A percentile compares a stretch with the other conserved stretches of the same genome.
Conservation (phyloP, 2,329 filamentous ascomycete genomes). For the Ophiostoma ulmi region DNA sequence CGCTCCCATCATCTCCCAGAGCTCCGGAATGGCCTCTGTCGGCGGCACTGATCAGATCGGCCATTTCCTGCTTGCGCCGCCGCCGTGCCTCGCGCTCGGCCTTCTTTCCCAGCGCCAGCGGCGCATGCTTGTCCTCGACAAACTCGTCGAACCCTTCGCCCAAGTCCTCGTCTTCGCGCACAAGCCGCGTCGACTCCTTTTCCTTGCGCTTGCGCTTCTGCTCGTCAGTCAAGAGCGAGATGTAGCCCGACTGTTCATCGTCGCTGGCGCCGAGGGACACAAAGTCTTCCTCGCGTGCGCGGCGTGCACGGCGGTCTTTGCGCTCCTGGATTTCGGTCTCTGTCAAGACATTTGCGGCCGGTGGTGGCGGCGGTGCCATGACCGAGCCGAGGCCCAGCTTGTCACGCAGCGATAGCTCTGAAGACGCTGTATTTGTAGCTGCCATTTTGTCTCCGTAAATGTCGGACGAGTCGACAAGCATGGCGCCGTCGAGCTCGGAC, state of each 20-base stretch:
- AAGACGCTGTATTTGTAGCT: neutral
- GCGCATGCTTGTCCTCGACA: conserved; percentile 65
- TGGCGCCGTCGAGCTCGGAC: conserved; percentile 57
- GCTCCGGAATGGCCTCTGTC: conserved; percentile 39
- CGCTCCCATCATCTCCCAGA: conserved; percentile 52
- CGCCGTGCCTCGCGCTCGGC: conserved; percentile 67
- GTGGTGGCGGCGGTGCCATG: conserved; percentile 32
- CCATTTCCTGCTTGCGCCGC: conserved; percentile 70
- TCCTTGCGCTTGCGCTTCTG: conserved; percentile 41
- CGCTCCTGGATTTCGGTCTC: conserved; percentile 84
- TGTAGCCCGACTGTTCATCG: conserved; percentile 36
- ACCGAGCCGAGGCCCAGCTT: neutral
- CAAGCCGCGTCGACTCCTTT: conserved; percentile 66
- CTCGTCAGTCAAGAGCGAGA: conserved; percentile 32
- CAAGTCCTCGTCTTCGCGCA: conserved; percentile 83
- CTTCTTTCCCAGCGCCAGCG: conserved; percentile 69
- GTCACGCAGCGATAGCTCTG: conserved; percentile 26
- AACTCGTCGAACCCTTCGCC: conserved; percentile 92
- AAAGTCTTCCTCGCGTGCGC: conserved; percentile 45
- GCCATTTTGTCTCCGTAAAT: conserved; percentile 29
- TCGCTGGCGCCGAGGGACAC: conserved; percentile 37
- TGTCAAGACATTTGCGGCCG: conserved; percentile 56
- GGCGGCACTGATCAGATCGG: conserved; percentile 66
- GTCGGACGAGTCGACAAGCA: conserved; percentile 54
- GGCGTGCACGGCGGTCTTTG: conserved; percentile 78